A percentile compares a stretch with the other conserved stretches of the same genome.
Evolutionary conservation across 2,329 filamentous ascomycete genomes (phyloP).

Genomic region (Stagonosporopsis cucurbitacearum): DNA sequence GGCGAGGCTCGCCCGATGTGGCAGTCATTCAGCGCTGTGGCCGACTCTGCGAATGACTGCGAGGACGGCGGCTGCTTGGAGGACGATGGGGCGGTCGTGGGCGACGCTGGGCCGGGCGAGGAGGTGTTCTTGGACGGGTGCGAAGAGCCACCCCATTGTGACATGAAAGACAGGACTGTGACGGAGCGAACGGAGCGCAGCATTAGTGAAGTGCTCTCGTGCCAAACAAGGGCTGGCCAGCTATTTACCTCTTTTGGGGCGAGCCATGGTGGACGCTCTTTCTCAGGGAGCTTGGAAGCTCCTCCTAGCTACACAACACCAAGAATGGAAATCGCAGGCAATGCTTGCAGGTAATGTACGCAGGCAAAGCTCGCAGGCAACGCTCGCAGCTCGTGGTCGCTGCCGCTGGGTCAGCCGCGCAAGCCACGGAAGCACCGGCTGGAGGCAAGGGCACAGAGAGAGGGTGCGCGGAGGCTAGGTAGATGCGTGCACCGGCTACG

Average conservation of each 20-base stretch:
- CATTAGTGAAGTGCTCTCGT: slow-evolving; percentile 34
- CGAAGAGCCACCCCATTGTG: slow-evolving; percentile 68
- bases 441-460: slow-evolving; percentile 19
- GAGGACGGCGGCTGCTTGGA: slow-evolving; percentile 32
- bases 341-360: slow-evolving; percentile 24
- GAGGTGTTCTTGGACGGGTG: slow-evolving; percentile 39
- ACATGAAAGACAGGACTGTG: slow-evolving; percentile 87
- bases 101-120: slow-evolving; percentile 45
- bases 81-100: slow-evolving; percentile 40
- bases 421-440: slow-evolving; percentile 42
- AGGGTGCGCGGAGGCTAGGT: slow-evolving; percentile 9
- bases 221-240: slow-evolving; percentile 7
- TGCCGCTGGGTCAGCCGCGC: slow-evolving; percentile 30
- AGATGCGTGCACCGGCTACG: slow-evolving; percentile 4
- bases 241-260: slow-evolving; percentile 47
- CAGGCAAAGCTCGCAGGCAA: no score
- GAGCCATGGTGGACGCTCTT: slow-evolving; percentile 39
- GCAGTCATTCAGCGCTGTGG: slow-evolving; percentile 40
- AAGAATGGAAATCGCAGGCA: slow-evolving; percentile 12
- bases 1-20: slow-evolving; percentile 35
- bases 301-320: slow-evolving; percentile 18
- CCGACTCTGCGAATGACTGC: slow-evolving; percentile 34
- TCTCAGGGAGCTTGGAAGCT: slow-evolving; percentile 20
- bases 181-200: slow-evolving; percentile 30
- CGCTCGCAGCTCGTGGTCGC: slow-evolving; percentile 27